Conservation (phyloP, 352 stramenopile species). For the Plasmopara viticola region DNA sequence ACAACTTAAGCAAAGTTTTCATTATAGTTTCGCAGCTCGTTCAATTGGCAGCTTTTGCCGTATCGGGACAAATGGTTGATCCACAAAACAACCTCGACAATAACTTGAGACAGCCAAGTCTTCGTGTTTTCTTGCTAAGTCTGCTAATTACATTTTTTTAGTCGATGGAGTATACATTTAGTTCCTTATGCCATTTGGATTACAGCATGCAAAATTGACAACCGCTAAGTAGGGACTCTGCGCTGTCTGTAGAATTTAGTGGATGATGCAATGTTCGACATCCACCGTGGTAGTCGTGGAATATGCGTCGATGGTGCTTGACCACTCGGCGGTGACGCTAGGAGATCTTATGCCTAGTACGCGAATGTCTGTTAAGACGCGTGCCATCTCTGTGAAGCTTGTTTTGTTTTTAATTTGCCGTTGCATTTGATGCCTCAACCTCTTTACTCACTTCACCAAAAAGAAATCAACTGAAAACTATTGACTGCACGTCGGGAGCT, state of each 20-base stretch:
- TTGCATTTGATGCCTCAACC: slow-evolving; percentile 6
- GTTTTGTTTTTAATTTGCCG: slow-evolving; percentile 1
- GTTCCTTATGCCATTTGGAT: slow-evolving; percentile 9
- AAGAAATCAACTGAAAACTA: not conserved
- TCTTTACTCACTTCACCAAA: not conserved
- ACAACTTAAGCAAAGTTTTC: not conserved
- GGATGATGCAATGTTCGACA: not conserved
- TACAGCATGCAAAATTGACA: not conserved
- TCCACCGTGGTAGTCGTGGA: slow-evolving; percentile 9
- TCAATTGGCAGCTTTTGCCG: slow-evolving; percentile 8
- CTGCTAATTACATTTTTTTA: slow-evolving; percentile 11
- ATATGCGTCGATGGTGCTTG: slow-evolving; percentile 10
- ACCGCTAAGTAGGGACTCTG: not conserved
- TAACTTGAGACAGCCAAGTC: slow-evolving; percentile 14
- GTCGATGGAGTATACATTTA: not conserved
- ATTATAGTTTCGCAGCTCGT: not conserved
- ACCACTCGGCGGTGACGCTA: slow-evolving; percentile 17
- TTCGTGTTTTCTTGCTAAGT: slow-evolving; percentile 23
- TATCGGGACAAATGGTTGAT: not conserved
- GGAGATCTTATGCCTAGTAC: slow-evolving; percentile 12
- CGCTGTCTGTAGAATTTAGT: not conserved
- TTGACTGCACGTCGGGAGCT: slow-evolving; percentile 12
- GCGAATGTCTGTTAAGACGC: slow-evolving; percentile 4
- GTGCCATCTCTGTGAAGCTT: slow-evolving; percentile 11
- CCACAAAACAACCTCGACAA: slow-evolving; percentile 6